phyloP scores from a whole-genome alignment of 108 stramenopile genomes.

The Hondaea fermentalgiana region DNA sequence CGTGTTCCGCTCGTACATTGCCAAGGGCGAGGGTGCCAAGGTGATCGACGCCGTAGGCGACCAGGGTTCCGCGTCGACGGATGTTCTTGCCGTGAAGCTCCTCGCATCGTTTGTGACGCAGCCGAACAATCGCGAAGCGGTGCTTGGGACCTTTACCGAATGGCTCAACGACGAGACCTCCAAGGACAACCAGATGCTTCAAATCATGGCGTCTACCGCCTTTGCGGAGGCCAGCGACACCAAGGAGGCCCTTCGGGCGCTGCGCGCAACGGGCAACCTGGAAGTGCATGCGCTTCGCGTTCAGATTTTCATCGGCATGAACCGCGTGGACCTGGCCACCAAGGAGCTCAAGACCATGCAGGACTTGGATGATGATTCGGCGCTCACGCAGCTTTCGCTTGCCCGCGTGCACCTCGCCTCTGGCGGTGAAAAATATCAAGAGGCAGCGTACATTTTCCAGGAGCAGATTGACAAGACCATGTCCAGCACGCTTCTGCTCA shows the following conservation, averaged over 20 bases:
- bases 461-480: slow-evolving; percentile 90
- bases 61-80: background rate
- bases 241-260: slow-evolving; percentile 80
- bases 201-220: slow-evolving; percentile 74
- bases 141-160: slow-evolving; percentile 31
- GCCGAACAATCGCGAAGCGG: slow-evolving; percentile 35
- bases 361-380: slow-evolving; percentile 80
- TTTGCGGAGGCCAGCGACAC: slow-evolving; percentile 62
- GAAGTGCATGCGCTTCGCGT: slow-evolving; percentile 70
- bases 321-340: slow-evolving; percentile 81
- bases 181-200: slow-evolving; percentile 58
- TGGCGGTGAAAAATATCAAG: slow-evolving; percentile 61
- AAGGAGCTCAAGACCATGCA: slow-evolving; percentile 57
- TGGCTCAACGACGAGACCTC: slow-evolving; percentile 37
- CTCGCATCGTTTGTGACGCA: slow-evolving; percentile 65
- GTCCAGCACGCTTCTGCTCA: slow-evolving; percentile 70
- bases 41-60: slow-evolving; percentile 61
- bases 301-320: slow-evolving; percentile 84
- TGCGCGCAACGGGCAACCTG: slow-evolving; percentile 69
- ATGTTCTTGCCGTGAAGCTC: slow-evolving; percentile 50
- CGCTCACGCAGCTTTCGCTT: slow-evolving; percentile 76
- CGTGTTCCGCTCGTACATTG: slow-evolving; percentile 68
- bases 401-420: slow-evolving; percentile 73
- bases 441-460: slow-evolving; percentile 76
- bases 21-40: slow-evolving; percentile 68